Base-by-base conservation (phyloP, 164 flowering plant species). In the Tetrastigma voinierianum region DNA sequence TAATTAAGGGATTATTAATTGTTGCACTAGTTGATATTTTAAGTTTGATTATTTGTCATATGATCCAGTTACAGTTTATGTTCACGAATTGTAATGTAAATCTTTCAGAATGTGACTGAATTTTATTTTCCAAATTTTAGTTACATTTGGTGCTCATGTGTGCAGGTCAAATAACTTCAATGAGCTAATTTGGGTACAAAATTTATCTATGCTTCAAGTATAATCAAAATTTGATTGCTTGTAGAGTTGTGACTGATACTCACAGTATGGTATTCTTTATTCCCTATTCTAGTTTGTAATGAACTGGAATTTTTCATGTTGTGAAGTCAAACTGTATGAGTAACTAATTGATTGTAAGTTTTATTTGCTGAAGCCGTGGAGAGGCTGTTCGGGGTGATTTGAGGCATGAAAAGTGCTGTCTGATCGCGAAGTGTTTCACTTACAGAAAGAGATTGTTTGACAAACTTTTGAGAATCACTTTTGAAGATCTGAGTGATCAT, bases 171-270 rank as follows among this genome's bases (percentile, higher is more conserved):
- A 86, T 70, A 74, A 73, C 51, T 93, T 86, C 74, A 48, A 77
- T n/a, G 55, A 88, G 84, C 82, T 60, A 76, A 74, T 72, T 70
- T 93, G n/a, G 76, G 70, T 19, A 43, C 77, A 78, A 72, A 81
- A 69, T 57, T 67, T 93, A 18, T 66, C 72, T 90, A 25, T 75
- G 65, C 84, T 84, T 72, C 98, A 96, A 23, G 78, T 68, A 91
- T 93, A 57, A 93, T 91, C 55, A 93, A 93, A 78, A 93, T 97
- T 70, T 92, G 86, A 83, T 93, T 86, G 98, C 97, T 93, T n/a
- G n/a, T n/a, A n/a, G 98, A 78, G 98, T 97, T 55, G 94, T 91
- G 20, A 79, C 87, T 68, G 87, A 89, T 80, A 90, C 98, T 69
- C 97, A 91, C 70, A 84, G 77, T 66, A 91, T 91, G 96, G 97